A percentile compares a stretch with the other conserved stretches of the same genome.
phyloP scores from a whole-genome alignment of 1,139 yeast genomes.

The Pichia sp. region DNA sequence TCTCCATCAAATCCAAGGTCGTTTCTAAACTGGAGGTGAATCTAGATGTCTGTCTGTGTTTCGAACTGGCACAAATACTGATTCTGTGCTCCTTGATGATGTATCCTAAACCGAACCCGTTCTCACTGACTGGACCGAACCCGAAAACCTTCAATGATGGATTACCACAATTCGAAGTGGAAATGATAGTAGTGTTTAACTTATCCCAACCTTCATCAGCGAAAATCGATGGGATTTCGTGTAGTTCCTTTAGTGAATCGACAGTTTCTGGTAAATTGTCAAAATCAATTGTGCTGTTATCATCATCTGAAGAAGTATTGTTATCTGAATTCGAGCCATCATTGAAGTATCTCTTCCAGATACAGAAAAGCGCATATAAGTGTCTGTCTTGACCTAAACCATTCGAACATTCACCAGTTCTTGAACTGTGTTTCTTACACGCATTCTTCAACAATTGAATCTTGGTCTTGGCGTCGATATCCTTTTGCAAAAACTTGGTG shows the following conservation, averaged over 20 bases:
- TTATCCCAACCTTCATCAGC: slow-evolving; percentile 77
- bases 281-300: slow-evolving; percentile 33
- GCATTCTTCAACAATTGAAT: slow-evolving; percentile 62
- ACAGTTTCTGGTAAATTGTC: slow-evolving; percentile 25
- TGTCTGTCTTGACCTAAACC: slow-evolving; percentile 94
- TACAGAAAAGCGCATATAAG: slow-evolving; percentile 80
- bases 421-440: slow-evolving; percentile 64
- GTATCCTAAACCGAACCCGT: slow-evolving; percentile 91
- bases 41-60: slow-evolving; percentile 86
- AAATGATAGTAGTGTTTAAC: slow-evolving; percentile 62
- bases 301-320: slow-evolving; percentile 23
- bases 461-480: slow-evolving; percentile 58
- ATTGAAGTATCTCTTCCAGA: slow-evolving; percentile 76
- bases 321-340: slow-evolving; percentile 30
- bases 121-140: slow-evolving; percentile 88
- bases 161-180: slow-evolving; percentile 78
- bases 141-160: slow-evolving; percentile 87
- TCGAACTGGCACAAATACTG: slow-evolving; percentile 84
- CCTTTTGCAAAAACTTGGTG: slow-evolving; percentile 76
- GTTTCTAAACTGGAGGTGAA: slow-evolving; percentile 73
- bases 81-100: slow-evolving; percentile 84
- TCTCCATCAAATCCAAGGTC: slow-evolving; percentile 62
- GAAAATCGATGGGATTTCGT: slow-evolving; percentile 59
- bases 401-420: slow-evolving; percentile 64
- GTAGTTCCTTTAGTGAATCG: slow-evolving; percentile 24